Conservation (phyloP, 1,284 basidiomycete genomes). For the Termitomyces sp. region DNA sequence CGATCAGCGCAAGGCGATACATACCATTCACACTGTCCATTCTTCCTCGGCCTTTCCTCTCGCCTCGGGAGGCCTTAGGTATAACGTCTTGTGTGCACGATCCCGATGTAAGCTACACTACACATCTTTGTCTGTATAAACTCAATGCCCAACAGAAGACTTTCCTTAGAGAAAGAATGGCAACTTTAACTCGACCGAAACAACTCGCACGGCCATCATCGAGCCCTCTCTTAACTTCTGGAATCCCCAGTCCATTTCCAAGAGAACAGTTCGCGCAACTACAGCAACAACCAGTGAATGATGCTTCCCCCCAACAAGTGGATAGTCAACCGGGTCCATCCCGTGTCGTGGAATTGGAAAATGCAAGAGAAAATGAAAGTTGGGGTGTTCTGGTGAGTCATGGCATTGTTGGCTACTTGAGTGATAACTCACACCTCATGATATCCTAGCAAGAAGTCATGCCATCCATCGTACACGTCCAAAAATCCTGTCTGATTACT, state of each 20-base stretch:
- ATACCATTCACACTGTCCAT: background rate
- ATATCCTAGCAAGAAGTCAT: conserved; percentile 51
- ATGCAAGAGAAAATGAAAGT: conserved; percentile 5
- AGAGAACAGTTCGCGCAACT: conserved; percentile 23
- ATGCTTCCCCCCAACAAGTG: background rate
- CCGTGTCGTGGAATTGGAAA: conserved; percentile 6
- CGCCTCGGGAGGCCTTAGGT: background rate
- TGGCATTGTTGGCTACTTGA: background rate
- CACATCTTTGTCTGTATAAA: background rate
- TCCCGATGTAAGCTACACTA: conserved; percentile 5
- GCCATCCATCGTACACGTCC: conserved; percentile 64
- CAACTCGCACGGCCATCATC: conserved; percentile 15
- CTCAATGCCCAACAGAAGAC: conserved; percentile 6
- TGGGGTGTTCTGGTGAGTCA: conserved; percentile 19
- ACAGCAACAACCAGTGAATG: conserved; percentile 11
- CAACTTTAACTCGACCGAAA: conserved; percentile 29
- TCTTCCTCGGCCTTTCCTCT: background rate
- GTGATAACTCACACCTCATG: conserved; percentile 5
- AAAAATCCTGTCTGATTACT: conserved; percentile 68
- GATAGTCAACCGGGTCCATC: conserved; percentile 18
- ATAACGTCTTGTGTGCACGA: background rate
- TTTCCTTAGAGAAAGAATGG: conserved; percentile 22
- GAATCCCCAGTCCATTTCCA: conserved; percentile 30
- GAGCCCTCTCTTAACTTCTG: conserved; percentile 21
- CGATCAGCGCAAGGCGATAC: background rate